Evolutionary conservation across 169 alveolate genomes (phyloP).

Genomic region (Plasmodium vinckei): DNA sequence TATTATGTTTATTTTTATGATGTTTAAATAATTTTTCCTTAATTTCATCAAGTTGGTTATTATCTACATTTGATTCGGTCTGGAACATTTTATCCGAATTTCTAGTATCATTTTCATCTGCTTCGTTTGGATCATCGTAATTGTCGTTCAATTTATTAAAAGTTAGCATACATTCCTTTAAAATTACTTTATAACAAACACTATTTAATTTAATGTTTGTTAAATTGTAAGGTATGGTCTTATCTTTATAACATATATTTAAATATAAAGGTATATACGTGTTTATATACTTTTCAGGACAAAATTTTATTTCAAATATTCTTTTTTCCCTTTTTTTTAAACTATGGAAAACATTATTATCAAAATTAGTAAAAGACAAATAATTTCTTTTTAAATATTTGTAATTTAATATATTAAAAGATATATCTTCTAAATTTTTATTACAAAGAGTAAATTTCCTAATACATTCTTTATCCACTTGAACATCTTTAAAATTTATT

Average conservation of each 20-base stretch:
- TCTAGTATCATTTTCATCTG: not conserved
- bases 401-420: conserved; percentile 60
- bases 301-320: conserved; percentile 60
- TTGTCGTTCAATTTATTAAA: conserved; percentile 27
- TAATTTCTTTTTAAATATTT: conserved; percentile 19
- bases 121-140: not conserved
- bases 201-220: conserved; percentile 56
- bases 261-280: conserved; percentile 57
- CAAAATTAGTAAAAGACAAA: conserved; percentile 48
- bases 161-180: conserved; percentile 36
- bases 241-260: conserved; percentile 23
- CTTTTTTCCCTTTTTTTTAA: conserved; percentile 69
- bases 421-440: conserved; percentile 53
- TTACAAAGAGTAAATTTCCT: conserved; percentile 46
- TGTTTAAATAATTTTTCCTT: conserved; percentile 46
- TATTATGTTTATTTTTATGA: conserved; percentile 15
- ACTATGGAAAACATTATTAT: conserved; percentile 33
- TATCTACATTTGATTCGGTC: not conserved
- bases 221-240: conserved; percentile 30
- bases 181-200: conserved; percentile 57
- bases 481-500: conserved; percentile 47
- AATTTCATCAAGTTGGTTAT: conserved; percentile 25
- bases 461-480: conserved; percentile 67
- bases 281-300: conserved; percentile 51
- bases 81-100: not conserved